Base-by-base conservation (phyloP, 2,329 filamentous ascomycete species). In the Fusarium longipes region DNA sequence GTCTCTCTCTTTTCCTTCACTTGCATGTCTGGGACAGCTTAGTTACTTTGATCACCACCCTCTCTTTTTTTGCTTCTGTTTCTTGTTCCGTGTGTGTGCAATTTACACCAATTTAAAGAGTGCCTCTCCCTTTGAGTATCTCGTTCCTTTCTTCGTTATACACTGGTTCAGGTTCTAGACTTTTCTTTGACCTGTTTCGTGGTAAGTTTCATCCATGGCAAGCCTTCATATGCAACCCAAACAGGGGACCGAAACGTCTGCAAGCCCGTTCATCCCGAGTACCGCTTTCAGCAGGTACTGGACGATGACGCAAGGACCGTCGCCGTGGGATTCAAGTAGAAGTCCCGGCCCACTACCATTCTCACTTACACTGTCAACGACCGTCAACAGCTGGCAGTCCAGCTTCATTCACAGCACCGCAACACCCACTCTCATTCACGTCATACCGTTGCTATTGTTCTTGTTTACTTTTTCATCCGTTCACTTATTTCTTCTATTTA, bases 11-110 rank as follows among this genome's bases (percentile, higher is more conserved):
- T 54, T 52, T 52, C 55, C 43, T 48, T 42, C 58, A 20, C 27
- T 30, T 58, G 42, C 60, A 58, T 59, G 58, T 68, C 65, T 39
- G 63, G 57, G 44, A 67, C 63, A 67, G 55, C 49, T 49, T 59
- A 67, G 33, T 63, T 68, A 49, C 25, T 63, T 52, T 43, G 44
- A 24, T 29, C 47, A 48, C 53, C 63, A 45, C 55, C 57, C 51
- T 61, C 65, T 43, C 35, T 69, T 18, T 58, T 67, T 54, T 57
- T 35, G 22, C 11, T 18, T 43, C 11, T 27, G 7, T 17, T 47
- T 49, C 22, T 48, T 36, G 22, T 33, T 45, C 29, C 20, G n/a
- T 17, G 30, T 32, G 22, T 62, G 57, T 57, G 33, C 32, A 36
- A 40, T 42, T 43, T 42, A 25, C 39, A 45, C 49, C 30, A 22